Base-by-base conservation (phyloP, 768 basidiomycete species). In the Trametes elegans region DNA sequence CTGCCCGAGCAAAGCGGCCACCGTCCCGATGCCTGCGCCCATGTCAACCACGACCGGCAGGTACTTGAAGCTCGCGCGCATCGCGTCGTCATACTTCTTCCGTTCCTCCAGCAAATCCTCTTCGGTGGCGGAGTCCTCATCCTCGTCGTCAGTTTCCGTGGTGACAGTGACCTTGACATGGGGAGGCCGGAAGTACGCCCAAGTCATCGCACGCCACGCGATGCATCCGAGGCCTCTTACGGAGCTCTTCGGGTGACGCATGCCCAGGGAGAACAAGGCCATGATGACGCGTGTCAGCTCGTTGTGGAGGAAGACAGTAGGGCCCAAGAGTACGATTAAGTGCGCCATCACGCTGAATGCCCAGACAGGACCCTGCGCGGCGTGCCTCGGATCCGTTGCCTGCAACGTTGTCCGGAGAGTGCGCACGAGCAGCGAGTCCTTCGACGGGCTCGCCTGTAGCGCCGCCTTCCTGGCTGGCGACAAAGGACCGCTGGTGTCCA, bases 361-460 rank as follows among this genome's bases (percentile, higher is more conserved):
- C 90, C 90, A 92, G 1, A 87, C 83, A 8, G 90, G 88, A 1
- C 88, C 88, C 62, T 90, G 85, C 1, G 88, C 86, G 7, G 79
- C 79, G 57, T 85, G 79, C 6, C 70, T 66, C 2, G 84, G 84
- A 6, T 87, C 83, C 3, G 72, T 67, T 1, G 78, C 74, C 14
- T 69, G 69, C 41, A 91, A 71, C 1, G 85, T 87, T 0, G 81
- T 81, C 24, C 86, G 81, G 5, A 91, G 74, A 1, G 86, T 87
- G 45, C 85, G 82, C 32, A 84, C 67, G 55, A 90, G 85, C 3
- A 70, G 31, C 1, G 83, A 69, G 42, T 87, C 86, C 10, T 68
- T 60, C 3, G 62, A 59, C 5, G 61, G 49, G 34, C 62, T 50
- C 44, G 74, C n/a, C n/a, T n/a, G 71, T 7, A 65, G 68, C 2